Percentiles rank a stretch among this genome's conserved stretches.
phyloP scores from a whole-genome alignment of 202 grass and related monocot genomes.

The Hordeum pubiflorum region DNA sequence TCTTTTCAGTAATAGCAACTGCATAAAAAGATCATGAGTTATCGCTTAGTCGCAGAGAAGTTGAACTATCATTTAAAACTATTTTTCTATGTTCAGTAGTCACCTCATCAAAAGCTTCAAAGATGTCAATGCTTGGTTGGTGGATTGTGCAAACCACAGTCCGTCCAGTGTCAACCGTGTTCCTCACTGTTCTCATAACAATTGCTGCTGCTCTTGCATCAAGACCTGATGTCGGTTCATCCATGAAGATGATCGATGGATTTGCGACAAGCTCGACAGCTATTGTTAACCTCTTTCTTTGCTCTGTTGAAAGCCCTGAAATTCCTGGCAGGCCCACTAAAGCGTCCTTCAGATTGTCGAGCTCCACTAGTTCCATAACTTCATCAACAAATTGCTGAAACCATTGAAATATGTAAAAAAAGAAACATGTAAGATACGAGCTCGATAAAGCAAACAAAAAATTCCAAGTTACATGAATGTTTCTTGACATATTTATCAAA shows the following conservation, averaged over 20 bases:
- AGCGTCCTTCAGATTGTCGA: constrained; percentile 74
- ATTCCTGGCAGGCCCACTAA: constrained; percentile 90
- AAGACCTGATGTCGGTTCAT: constrained; percentile 97
- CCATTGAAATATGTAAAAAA: constrained; percentile 7
- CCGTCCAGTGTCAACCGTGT: constrained; percentile 92
- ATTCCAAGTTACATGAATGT: background rate
- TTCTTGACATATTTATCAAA: constrained; percentile 6
- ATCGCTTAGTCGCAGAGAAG: background rate
- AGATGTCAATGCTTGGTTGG: constrained; percentile 98
- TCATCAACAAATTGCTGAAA: constrained; percentile 97
- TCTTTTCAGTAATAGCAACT: constrained; percentile 93
- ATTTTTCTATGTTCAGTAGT: constrained; percentile 8
- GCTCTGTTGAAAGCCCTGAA: constrained; percentile 91
- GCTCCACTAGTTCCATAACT: constrained; percentile 95
- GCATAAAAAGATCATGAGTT: constrained; percentile 13
- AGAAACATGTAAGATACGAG: constrained; percentile 1
- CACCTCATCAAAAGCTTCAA: constrained; percentile 99
- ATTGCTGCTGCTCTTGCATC: constrained; percentile 98
- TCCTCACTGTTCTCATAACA: constrained; percentile 98
- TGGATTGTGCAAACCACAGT: constrained; percentile 99
- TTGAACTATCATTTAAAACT: constrained; percentile 4
- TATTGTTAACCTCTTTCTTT: constrained; percentile 93
- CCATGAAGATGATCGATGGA: constrained; percentile 99
- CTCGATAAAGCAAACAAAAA: background rate
- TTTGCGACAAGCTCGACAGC: constrained; percentile 95